These are phyloP conservation scores for Hericium coralloides DNA, from an alignment of 768 basidiomycete genomes.

Conservation along the genomic window DNA sequence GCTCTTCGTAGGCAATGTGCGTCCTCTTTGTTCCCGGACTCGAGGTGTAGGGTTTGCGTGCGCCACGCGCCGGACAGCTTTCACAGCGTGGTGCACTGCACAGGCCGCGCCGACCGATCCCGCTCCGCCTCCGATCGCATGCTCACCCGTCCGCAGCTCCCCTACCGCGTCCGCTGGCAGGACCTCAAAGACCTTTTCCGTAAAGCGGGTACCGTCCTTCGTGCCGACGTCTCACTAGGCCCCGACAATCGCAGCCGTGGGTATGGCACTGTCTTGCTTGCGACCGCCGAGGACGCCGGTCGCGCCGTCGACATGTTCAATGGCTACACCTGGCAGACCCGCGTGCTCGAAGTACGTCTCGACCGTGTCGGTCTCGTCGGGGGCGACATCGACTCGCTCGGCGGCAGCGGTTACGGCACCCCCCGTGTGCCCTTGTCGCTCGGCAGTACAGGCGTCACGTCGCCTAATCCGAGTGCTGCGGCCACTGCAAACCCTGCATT, in stretches of 20 bases:
- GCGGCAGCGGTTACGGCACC: slow-evolving; percentile 2
- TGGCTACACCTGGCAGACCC: slow-evolving; percentile 94
- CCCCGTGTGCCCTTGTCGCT: slow-evolving; percentile 3
- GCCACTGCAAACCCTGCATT: neutral
- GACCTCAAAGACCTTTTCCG: slow-evolving; percentile 98
- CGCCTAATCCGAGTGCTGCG: neutral
- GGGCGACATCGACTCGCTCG: slow-evolving; percentile 19
- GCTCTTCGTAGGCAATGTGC: slow-evolving; percentile 91
- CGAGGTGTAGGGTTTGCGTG: neutral
- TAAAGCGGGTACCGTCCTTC: slow-evolving; percentile 67
- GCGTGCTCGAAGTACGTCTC: slow-evolving; percentile 84
- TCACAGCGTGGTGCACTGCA: neutral
- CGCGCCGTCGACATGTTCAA: slow-evolving; percentile 95
- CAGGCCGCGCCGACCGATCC: neutral
- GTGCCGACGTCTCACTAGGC: slow-evolving; percentile 45
- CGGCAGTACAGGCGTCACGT: neutral
- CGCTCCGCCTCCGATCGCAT: neutral
- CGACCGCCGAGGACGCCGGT: slow-evolving; percentile 89
- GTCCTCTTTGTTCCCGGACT: slow-evolving; percentile 20
- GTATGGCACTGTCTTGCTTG: slow-evolving; percentile 90
- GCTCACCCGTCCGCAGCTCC: slow-evolving; percentile 45
- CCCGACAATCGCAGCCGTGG: slow-evolving; percentile 91
- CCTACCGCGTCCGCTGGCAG: slow-evolving; percentile 97
- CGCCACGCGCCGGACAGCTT: neutral
- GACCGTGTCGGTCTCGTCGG: slow-evolving; percentile 66